Evolutionary conservation across 2,329 filamentous ascomycete genomes (phyloP), one percentile per base, ranked within the genome.

Genomic region (Intubia oerlemansii): DNA sequence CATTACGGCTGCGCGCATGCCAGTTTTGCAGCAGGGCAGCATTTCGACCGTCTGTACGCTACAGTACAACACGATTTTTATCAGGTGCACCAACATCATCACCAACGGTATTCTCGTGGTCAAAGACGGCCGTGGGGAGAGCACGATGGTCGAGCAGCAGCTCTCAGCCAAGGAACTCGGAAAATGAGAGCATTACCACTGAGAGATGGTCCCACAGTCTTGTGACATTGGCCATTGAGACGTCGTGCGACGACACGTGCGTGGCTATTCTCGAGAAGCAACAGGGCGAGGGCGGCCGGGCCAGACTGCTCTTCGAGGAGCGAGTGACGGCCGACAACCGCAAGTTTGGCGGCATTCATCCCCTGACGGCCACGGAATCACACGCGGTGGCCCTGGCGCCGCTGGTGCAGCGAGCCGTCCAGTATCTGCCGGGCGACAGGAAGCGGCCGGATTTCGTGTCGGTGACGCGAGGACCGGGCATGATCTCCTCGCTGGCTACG

Each of bases 241-340:
- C 75, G 8, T 82, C 76, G 3, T 88, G 85, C 59, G 85, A 95
- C 52, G 85, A 95, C 54, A 92, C 84, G 1, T 84, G 77, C 33
- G 82, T 93, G 13, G 76, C 85, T 17, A 52, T 95, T 27, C 59
- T 93, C 22, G 66, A 78, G 30, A 73, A 69, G 40, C n/a, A n/a
- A n/a, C n/a, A n/a, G n/a, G n/a, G n/a, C n/a, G 41, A 49, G 12
- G 41, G 40, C 4, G n/a, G 17, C 29, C 31, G 48, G 26, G 67
- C 74, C 8, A 56, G 52, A 5, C 59, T 91, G 3, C 68, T 76
- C 40, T 90, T 81, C 54, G 73, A 92, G 46, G 60, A 74, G 41
- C 88, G 79, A 41, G 52, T 85, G 36, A 90, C 82, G 0, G 76
- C 78, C 5, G 73, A 91, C 47, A 82, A 79, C 45, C 66, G 69